phyloP scores from a whole-genome alignment of 2,329 filamentous ascomycete species.

The Aspergillus bombycis region DNA sequence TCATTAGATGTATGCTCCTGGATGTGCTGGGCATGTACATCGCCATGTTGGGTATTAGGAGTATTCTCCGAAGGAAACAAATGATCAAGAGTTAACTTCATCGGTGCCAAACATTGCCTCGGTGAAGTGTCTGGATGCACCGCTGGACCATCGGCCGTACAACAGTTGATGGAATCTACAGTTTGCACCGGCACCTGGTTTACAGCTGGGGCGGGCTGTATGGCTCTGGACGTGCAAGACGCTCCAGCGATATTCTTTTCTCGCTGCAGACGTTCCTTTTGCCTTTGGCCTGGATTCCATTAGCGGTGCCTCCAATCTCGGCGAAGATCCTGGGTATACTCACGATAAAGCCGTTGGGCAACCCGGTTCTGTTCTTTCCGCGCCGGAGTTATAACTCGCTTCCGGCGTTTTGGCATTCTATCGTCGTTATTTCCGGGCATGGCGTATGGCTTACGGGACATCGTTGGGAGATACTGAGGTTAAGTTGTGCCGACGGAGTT shows the following conservation, averaged over 20 bases:
- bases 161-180: not conserved
- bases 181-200: fast-evolving
- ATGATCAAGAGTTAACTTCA: slow-evolving; percentile 1
- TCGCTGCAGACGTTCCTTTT: slow-evolving; percentile 13
- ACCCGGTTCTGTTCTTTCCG: slow-evolving; percentile 43
- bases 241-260: not conserved
- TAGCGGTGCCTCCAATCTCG: not conserved
- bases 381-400: slow-evolving; percentile 41
- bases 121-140: not conserved
- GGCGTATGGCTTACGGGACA: not conserved
- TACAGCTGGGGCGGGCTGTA: not conserved
- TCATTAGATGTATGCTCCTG: not conserved
- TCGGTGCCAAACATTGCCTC: not conserved
- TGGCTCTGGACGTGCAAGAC: not conserved
- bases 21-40: not conserved
- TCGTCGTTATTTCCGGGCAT: slow-evolving; percentile 3
- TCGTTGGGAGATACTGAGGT: not conserved
- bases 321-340: slow-evolving; percentile 9
- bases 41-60: not conserved
- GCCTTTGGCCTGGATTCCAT: slow-evolving; percentile 16
- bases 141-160: not conserved
- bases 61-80: not conserved
- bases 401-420: slow-evolving; percentile 17
- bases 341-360: slow-evolving; percentile 42
- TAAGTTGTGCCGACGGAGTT: slow-evolving; percentile 3